Base-by-base conservation (phyloP, 2,329 filamentous ascomycete species). In the Didymella lethalis region DNA sequence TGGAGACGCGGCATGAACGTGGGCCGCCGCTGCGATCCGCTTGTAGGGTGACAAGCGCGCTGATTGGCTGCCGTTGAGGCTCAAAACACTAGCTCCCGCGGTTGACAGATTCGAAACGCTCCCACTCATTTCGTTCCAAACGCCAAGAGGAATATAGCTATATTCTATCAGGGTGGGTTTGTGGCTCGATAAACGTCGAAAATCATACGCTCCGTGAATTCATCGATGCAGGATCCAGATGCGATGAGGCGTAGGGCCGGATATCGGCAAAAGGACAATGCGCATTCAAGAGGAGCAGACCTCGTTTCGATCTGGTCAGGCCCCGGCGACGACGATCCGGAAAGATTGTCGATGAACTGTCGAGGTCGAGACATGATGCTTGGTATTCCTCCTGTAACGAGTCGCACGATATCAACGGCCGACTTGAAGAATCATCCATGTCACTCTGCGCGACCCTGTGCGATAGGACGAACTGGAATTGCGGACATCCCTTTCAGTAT, bases 81-180 rank as follows among this genome's bases (percentile, higher is more conserved):
- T 34, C 34, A 53, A 61, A 61, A 61, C 58, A 36, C 45, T 61
- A 54, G 54, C 16, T 57, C 53, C 58, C 54, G 48, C 25, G 48
- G 32, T 38, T 61, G 48, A 54, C 48, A 29, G 54, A 29, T 36
- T 47, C 31, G 54, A 61, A 61, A 57, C 53, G 18, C 28, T 12
- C 26, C 45, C 46, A n/a, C 25, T 54, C 50, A 60, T 60, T 57
- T 60, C 20, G 57, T 60, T 56, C 44, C 57, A 52, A 60, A 60
- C 53, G 53, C 57, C 53, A 56, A 57, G 53, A 34, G 36, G 34
- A 12, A 28, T 2, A 7, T 18, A 31, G 38, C 45, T 36, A 45
- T 32, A 49, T 40, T 26, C 25, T 23, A 11, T 25, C 10, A 40
- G 31, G 28, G n/a, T 20, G 40, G 6, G 7, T 43, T 8, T 36